These are phyloP conservation scores for Tetracladium marchalianum DNA, from an alignment of 495 filamentous ascomycete species.

Conservation along the genomic window DNA sequence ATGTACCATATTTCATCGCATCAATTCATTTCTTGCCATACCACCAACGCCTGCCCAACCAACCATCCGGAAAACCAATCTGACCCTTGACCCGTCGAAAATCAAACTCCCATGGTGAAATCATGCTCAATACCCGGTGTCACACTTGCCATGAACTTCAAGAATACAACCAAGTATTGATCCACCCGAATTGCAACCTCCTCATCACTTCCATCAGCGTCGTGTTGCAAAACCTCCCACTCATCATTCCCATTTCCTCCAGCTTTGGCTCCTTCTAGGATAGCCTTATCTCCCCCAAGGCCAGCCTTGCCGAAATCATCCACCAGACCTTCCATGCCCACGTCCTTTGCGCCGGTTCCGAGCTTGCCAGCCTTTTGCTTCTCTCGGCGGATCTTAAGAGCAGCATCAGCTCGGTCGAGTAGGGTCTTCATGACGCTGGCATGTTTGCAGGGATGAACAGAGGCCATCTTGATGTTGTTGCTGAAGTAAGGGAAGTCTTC, in stretches of 20 bases:
- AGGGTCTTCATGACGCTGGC: slow-evolving; percentile 97
- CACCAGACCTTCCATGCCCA: slow-evolving; percentile 46
- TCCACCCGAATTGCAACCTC: slow-evolving; percentile 91
- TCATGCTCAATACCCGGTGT: slow-evolving; percentile 97
- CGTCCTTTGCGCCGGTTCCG: slow-evolving; percentile 25
- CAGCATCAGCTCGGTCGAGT: slow-evolving; percentile 87
- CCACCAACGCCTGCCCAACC: too few species aligned
- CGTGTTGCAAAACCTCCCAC: slow-evolving; percentile 66
- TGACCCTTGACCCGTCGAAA: too few species aligned
- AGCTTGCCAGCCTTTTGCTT: slow-evolving; percentile 52
- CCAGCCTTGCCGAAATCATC: slow-evolving; percentile 48
- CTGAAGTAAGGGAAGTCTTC: slow-evolving; percentile 95
- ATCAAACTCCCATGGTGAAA: slow-evolving; percentile 89
- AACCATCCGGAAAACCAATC: too few species aligned
- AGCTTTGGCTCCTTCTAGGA: slow-evolving; percentile 24
- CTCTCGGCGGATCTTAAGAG: slow-evolving; percentile 77
- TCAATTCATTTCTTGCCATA: too few species aligned
- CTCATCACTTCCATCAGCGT: slow-evolving; percentile 54
- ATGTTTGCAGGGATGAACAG: slow-evolving; percentile 87
- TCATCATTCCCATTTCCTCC: slow-evolving; percentile 51
- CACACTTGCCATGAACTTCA: slow-evolving; percentile 97
- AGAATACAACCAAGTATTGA: slow-evolving; percentile 94
- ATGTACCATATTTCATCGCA: too few species aligned
- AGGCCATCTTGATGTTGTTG: slow-evolving; percentile 82
- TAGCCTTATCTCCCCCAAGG: slow-evolving; percentile 28